These are phyloP conservation scores for Phaffia tasmanica DNA, from an alignment of 768 basidiomycete genomes.

Conservation along the genomic window DNA sequence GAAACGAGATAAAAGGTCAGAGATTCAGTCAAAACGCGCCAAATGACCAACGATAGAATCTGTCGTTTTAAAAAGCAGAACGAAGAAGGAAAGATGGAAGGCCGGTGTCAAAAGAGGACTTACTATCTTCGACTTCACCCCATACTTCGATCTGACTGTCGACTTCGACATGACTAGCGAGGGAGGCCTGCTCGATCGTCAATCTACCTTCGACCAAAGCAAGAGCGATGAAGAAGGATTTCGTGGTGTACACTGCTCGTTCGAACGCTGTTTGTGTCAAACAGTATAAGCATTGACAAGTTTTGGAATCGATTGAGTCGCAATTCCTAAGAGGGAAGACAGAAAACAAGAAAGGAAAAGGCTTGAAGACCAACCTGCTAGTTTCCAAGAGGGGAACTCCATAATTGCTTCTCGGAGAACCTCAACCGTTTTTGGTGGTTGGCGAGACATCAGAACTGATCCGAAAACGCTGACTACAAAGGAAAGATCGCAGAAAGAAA, in stretches of 20 bases:
- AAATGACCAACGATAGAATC: conserved; percentile 5
- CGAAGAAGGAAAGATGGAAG: not conserved
- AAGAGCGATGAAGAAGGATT: conserved; percentile 79
- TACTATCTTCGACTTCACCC: conserved; percentile 99
- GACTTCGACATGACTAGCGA: conserved; percentile 83
- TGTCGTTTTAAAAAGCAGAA: not conserved
- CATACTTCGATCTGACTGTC: conserved; percentile 89
- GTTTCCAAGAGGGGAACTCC: conserved; percentile 50
- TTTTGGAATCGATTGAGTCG: not conserved
- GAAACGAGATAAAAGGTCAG: not conserved
- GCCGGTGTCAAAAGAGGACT: conserved; percentile 37
- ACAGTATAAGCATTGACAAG: not conserved
- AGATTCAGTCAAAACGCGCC: no score
- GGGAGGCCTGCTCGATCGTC: conserved; percentile 69
- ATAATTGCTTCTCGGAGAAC: conserved; percentile 42
- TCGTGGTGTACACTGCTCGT: conserved; percentile 73
- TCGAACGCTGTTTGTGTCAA: conserved; percentile 58
- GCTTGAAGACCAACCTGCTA: conserved; percentile 58
- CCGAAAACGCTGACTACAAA: conserved; percentile 50
- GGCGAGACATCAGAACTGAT: conserved; percentile 58
- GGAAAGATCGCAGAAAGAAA: not conserved
- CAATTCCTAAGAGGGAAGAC: not conserved
- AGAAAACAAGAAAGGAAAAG: not conserved
- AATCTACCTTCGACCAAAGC: conserved; percentile 68
- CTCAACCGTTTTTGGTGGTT: conserved; percentile 56